A percentile compares a stretch with the other conserved stretches of the same genome.
These are phyloP conservation scores for Rhizopus arrhizus DNA, from an alignment of 371 early-diverging fungal genomes.

Conservation along the genomic window DNA sequence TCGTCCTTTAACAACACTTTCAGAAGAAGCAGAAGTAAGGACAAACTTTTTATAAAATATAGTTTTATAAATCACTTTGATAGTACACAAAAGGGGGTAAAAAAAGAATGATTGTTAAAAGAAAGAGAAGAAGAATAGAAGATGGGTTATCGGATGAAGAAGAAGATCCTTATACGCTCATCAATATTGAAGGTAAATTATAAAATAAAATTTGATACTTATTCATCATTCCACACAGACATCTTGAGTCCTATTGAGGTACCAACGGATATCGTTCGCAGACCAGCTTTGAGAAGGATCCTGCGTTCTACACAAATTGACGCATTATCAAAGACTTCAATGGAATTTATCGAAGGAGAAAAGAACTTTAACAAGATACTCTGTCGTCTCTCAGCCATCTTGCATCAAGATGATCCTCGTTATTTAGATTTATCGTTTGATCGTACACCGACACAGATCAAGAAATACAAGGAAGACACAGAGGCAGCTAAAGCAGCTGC, in stretches of 20 bases:
- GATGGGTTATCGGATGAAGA: slow-evolving; percentile 49
- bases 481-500: slow-evolving; percentile 30
- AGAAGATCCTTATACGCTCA: slow-evolving; percentile 55
- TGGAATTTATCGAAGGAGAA: slow-evolving; percentile 59
- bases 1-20: slow-evolving; percentile 36
- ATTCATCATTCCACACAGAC: slow-evolving; percentile 25
- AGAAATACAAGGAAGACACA: slow-evolving; percentile 26
- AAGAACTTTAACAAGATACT: slow-evolving; percentile 53
- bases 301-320: slow-evolving; percentile 50
- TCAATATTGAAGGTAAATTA: slow-evolving; percentile 57
- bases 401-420: slow-evolving; percentile 56
- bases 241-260: slow-evolving; percentile 55
- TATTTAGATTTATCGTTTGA: slow-evolving; percentile 48
- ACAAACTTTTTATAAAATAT: neutral
- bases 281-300: slow-evolving; percentile 50
- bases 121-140: slow-evolving; percentile 41
- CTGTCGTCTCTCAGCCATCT: slow-evolving; percentile 49
- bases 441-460: slow-evolving; percentile 40
- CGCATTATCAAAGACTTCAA: slow-evolving; percentile 42
- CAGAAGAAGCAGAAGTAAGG: slow-evolving; percentile 46
- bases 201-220: too few species aligned
- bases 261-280: slow-evolving; percentile 54
- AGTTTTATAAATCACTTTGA: neutral
- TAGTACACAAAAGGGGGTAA: slow-evolving; percentile 46
- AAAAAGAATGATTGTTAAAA: slow-evolving; percentile 43